Conservation (phyloP, 805 yeast genomes). For the Millerago galiae region DNA sequence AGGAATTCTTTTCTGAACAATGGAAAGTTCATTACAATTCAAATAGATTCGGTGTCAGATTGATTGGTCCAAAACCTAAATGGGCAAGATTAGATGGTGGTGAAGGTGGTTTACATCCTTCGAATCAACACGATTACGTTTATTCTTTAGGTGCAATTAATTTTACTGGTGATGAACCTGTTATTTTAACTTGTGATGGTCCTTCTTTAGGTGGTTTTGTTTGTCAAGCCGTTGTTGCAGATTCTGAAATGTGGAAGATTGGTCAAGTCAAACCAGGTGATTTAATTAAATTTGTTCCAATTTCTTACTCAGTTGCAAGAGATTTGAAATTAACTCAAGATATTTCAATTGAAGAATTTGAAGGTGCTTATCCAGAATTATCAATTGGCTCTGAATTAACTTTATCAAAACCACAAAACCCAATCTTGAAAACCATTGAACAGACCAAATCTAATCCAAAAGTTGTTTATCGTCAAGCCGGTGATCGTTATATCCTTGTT, state of each 20-base stretch:
- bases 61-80: conserved; percentile 90
- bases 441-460: conserved; percentile 49
- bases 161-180: conserved; percentile 98
- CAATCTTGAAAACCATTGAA: conserved; percentile 55
- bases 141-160: conserved; percentile 95
- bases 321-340: conserved; percentile 58
- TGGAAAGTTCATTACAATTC: conserved; percentile 98
- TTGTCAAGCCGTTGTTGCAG: conserved; percentile 92
- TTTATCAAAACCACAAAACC: conserved; percentile 50
- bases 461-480: conserved; percentile 91
- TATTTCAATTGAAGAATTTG: conserved; percentile 35
- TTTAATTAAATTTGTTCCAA: conserved; percentile 69
- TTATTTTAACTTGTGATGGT: conserved; percentile 93
- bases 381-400: conserved; percentile 21
- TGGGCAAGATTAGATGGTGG: conserved; percentile 98
- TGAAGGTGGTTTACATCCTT: conserved; percentile 96
- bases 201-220: conserved; percentile 98
- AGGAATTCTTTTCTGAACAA: conserved; percentile 63
- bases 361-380: conserved; percentile 32
- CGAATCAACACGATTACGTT: conserved; percentile 97
- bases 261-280: conserved; percentile 98
- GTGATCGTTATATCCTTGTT: conserved; percentile 86
- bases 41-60: conserved; percentile 91
- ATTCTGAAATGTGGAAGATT: conserved; percentile 97
- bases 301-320: conserved; percentile 63